Base-by-base conservation (phyloP, 2,329 filamentous ascomycete species). In the Colletotrichum chlorophyti region DNA sequence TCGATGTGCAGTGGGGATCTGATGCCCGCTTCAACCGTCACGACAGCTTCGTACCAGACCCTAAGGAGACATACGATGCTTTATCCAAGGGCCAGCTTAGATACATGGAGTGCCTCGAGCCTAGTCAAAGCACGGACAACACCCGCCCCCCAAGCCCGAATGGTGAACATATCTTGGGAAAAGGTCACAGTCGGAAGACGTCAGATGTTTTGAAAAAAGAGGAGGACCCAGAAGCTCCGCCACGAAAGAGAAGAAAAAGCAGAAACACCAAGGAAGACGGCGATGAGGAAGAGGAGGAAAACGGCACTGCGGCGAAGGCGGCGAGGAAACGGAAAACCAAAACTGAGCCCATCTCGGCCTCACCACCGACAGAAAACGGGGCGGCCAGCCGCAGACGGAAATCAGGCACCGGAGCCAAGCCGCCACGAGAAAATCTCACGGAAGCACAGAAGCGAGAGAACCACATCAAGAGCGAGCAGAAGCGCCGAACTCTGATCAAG, bases 381-480 rank as follows among this genome's bases (percentile, higher is more conserved):
- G 75, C 63, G 1, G 47, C 69, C 2, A 72, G 72, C 12, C 83
- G 83, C 66, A 75, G 82, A 45, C 77, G 82, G 31, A 85, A 83
- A 65, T 83, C 83, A 2, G 70, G 68, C 6, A 74, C 68, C 34
- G 70, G 65, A 9, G 63, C 72, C 15, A 87, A 86, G 65, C 57
- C 75, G 2, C 69, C 79, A 3, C 76, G 89, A 23, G 89, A 88
- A 69, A 96, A 96, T 65, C 86, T 95, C 4, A 85, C 87, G 0
- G 90, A 94, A 64, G 87, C 90, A 60, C 90, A 95, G 72, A 95
- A 94, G 73, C 82, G 91, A 41, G 88, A 88, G 67, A 96, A 97
- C 65, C 91, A 96, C 69, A 95, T 96, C 63, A 82, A 88, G 49
- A 95, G 91, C 49, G 92, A 96, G 70, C 91, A 96, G 74, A 96